A percentile compares a stretch with the other conserved stretches of the same genome.
Conservation (phyloP, 805 yeast species). For the Candida arabinofermentans region DNA sequence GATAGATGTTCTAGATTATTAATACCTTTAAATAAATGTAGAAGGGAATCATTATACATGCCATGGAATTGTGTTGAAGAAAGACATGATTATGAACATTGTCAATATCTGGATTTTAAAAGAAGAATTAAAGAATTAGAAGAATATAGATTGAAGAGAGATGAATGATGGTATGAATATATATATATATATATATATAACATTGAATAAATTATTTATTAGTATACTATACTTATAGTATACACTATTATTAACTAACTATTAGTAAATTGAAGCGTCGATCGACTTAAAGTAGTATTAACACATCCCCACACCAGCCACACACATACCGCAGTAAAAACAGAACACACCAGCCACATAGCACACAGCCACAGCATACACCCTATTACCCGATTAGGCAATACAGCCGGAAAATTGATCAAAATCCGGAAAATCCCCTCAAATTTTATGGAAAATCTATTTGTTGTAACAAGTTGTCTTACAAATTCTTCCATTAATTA, state of each 20-base stretch:
- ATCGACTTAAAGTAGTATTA: too few species aligned
- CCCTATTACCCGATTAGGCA: not conserved
- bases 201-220: not conserved
- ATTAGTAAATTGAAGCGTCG: too few species aligned
- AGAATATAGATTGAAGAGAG: conserved; percentile 42
- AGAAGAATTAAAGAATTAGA: conserved; percentile 74
- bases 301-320: too few species aligned
- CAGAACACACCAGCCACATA: too few species aligned
- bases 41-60: conserved; percentile 50
- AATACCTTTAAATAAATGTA: conserved; percentile 59
- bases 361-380: too few species aligned
- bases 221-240: not conserved
- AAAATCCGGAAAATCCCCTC: not conserved
- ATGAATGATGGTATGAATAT: conserved; percentile 6
- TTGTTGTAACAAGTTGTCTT: too few species aligned
- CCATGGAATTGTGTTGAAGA: conserved; percentile 77
- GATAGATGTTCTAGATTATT: conserved; percentile 75
- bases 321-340: too few species aligned
- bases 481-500: too few species aligned
- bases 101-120: conserved; percentile 77
- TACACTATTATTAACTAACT: not conserved
- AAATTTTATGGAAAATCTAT: too few species aligned
- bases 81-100: conserved; percentile 80
- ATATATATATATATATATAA: too few species aligned
- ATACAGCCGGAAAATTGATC: not conserved